Evolutionary conservation across 352 stramenopile genomes (phyloP).

Genomic region (Phytophthora palmivora): DNA sequence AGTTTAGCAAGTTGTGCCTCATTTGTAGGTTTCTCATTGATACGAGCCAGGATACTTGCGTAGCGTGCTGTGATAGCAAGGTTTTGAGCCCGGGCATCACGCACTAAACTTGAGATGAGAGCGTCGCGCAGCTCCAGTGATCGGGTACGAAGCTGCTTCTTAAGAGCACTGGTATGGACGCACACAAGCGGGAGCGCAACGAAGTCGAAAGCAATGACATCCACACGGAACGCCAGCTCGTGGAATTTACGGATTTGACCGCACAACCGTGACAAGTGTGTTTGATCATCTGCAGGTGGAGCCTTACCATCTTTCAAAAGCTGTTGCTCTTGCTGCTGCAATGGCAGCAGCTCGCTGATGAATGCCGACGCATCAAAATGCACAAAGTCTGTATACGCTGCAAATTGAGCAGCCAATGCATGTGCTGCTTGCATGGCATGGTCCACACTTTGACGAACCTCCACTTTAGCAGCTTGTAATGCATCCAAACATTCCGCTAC

Average conservation of each 20-base stretch:
- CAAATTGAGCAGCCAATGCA: conserved; percentile 74
- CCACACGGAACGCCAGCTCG: conserved; percentile 60
- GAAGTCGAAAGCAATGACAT: conserved; percentile 75
- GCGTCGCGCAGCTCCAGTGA: conserved; percentile 78
- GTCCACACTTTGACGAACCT: conserved; percentile 64
- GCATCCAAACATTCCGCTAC: conserved; percentile 55
- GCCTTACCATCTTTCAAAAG: conserved; percentile 31
- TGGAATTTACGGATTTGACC: conserved; percentile 84
- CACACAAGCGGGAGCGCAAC: conserved; percentile 84
- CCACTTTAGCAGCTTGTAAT: conserved; percentile 55
- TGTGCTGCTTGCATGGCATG: conserved; percentile 73
- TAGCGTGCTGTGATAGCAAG: conserved; percentile 91
- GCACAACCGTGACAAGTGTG: conserved; percentile 61
- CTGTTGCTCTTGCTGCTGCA: conserved; percentile 45
- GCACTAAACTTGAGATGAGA: conserved; percentile 85
- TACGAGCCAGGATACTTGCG: conserved; percentile 86
- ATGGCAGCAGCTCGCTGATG: conserved; percentile 60
- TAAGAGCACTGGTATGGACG: conserved; percentile 71
- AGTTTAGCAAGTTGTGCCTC: conserved; percentile 92
- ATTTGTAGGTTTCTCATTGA: conserved; percentile 93
- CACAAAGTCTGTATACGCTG: conserved; percentile 85
- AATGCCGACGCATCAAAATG: conserved; percentile 82
- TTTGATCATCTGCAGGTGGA: conserved; percentile 19
- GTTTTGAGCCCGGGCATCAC: conserved; percentile 82
- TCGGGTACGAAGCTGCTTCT: conserved; percentile 70